A percentile compares a stretch with the other conserved stretches of the same genome.
Conservation (phyloP, 352 stramenopile genomes). For the Globisporangium uncinulatum region DNA sequence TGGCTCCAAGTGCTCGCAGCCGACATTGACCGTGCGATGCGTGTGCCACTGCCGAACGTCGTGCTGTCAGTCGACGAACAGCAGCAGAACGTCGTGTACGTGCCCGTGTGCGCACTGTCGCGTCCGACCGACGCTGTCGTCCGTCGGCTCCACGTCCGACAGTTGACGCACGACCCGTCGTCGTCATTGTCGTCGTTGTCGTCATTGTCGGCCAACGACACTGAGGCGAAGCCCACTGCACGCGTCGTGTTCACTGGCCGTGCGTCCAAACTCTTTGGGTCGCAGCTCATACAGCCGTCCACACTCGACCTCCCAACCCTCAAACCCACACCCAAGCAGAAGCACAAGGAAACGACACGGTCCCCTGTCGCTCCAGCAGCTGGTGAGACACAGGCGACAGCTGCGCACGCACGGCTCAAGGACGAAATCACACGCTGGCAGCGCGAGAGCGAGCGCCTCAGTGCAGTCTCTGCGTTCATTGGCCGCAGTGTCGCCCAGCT, state of each 20-base stretch:
- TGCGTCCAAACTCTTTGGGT: conserved; percentile 71
- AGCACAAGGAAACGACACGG: conserved; percentile 16
- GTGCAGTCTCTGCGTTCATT: neutral
- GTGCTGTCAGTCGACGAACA: conserved; percentile 35
- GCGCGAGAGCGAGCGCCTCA: conserved; percentile 12
- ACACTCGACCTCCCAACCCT: conserved; percentile 42
- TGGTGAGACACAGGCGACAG: conserved; percentile 17
- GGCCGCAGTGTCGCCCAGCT: neutral
- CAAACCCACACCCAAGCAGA: conserved; percentile 12
- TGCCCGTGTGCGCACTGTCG: conserved; percentile 35
- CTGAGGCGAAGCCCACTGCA: conserved; percentile 23
- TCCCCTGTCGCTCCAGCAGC: conserved; percentile 15
- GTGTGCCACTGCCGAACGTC: conserved; percentile 23
- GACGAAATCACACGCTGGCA: conserved; percentile 47
- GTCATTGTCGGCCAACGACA: conserved; percentile 4
- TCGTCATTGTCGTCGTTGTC: too few species aligned
- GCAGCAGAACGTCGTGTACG: conserved; percentile 45
- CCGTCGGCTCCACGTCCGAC: conserved; percentile 28
- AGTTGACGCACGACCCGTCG: conserved; percentile 25
- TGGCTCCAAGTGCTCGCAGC: conserved; percentile 60
- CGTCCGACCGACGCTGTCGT: conserved; percentile 26
- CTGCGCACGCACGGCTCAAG: conserved; percentile 21
- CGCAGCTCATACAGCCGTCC: conserved; percentile 51
- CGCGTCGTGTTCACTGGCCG: conserved; percentile 65
- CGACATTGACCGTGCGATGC: conserved; percentile 45